Evolutionary conservation across 768 basidiomycete species (phyloP).

Genomic region (Rhodotorula toruloides): DNA sequence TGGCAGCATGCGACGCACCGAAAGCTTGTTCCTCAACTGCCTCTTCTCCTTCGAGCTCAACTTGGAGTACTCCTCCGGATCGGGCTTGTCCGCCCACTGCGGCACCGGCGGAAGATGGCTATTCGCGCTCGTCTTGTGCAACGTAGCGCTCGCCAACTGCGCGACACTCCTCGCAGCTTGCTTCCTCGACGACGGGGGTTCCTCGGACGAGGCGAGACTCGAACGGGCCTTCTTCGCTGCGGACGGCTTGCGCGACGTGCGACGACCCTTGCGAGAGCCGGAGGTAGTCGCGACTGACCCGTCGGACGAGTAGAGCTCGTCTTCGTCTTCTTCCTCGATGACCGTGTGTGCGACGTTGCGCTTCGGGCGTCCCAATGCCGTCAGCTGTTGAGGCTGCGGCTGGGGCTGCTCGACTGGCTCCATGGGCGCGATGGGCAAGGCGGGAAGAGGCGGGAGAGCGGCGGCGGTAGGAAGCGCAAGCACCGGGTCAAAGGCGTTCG

Average conservation of each 20-base stretch:
- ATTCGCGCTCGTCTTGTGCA: constrained; percentile 31
- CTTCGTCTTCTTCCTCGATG: constrained; percentile 16
- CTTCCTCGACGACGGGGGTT: not conserved
- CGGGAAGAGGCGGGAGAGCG: constrained; percentile 1
- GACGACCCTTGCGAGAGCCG: too few species aligned
- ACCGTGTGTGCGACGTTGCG: constrained; percentile 17
- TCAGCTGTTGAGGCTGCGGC: not conserved
- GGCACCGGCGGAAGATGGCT: constrained; percentile 38
- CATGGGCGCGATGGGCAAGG: not conserved
- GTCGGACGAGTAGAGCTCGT: constrained; percentile 11
- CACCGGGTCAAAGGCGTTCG: not conserved
- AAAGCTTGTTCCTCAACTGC: constrained; percentile 93
- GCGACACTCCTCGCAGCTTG: constrained; percentile 10
- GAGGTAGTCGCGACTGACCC: not conserved
- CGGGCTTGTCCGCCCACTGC: constrained; percentile 55
- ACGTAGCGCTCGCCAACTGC: constrained; percentile 20
- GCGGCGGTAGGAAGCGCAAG: constrained; percentile 10
- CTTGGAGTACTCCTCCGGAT: constrained; percentile 89
- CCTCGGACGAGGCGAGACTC: not conserved
- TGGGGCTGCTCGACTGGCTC: not conserved
- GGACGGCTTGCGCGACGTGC: not conserved
- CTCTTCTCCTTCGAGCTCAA: constrained; percentile 94
- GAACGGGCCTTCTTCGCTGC: constrained; percentile 26
- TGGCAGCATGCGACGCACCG: constrained; percentile 70
- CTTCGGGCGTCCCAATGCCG: constrained; percentile 24